Conservation (phyloP, 2,329 filamentous ascomycete species). For the Huntiella moniliformis region DNA sequence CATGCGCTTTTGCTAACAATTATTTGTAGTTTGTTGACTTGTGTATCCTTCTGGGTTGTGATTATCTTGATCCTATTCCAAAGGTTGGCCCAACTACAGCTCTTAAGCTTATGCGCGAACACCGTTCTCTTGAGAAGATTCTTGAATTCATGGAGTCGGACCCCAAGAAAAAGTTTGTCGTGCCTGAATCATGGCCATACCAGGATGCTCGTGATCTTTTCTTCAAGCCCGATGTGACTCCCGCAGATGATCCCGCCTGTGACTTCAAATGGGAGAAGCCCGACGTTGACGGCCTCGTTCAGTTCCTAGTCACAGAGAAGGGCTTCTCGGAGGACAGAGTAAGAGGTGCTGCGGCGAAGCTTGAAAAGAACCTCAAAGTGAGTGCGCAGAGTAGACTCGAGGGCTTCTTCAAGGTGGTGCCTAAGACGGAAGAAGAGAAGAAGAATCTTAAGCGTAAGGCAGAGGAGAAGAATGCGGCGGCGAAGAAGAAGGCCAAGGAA, state of each 20-base stretch:
- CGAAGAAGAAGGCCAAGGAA: conserved; percentile 88
- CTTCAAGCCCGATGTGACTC: conserved; percentile 71
- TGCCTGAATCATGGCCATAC: conserved; percentile 96
- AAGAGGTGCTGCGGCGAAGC: conserved; percentile 52
- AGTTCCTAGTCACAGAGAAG: conserved; percentile 84
- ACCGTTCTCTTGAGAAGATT: conserved; percentile 72
- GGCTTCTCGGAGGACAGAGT: conserved; percentile 94
- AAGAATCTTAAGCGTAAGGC: conserved; percentile 77
- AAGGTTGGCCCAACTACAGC: conserved; percentile 86
- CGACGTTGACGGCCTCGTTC: conserved; percentile 72
- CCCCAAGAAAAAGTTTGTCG: conserved; percentile 56
- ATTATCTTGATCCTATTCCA: conserved; percentile 91
- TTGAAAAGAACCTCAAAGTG: conserved; percentile 81
- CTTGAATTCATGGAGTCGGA: conserved; percentile 63
- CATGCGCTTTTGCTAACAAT: not conserved
- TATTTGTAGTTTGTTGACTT: conserved; percentile 71
- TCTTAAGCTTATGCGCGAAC: conserved; percentile 81
- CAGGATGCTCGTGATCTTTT: conserved; percentile 82
- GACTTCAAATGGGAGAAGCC: conserved; percentile 97
- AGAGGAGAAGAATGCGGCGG: conserved; percentile 76
- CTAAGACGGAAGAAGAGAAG: conserved; percentile 75
- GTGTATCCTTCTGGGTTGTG: conserved; percentile 91
- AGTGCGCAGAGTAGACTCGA: conserved; percentile 82
- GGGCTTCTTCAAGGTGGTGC: conserved; percentile 88
- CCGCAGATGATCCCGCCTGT: conserved; percentile 67